phyloP scores from a whole-genome alignment of 1,284 basidiomycete species.

The Sanghuangporus weigelae region DNA sequence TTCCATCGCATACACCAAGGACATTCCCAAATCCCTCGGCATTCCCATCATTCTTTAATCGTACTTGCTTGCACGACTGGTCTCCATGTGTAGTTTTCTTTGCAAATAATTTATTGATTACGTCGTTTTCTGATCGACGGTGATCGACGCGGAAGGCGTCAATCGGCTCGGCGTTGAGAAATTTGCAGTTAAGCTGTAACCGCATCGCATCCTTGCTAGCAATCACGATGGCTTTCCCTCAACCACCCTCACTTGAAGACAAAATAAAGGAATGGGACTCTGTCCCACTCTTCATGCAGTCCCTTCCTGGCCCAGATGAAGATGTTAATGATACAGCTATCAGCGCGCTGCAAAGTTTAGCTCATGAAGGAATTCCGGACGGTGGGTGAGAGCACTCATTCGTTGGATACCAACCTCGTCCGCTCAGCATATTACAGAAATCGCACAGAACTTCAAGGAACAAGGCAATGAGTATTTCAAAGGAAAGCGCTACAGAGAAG shows the following conservation, averaged over 20 bases:
- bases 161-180: background rate
- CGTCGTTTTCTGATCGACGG: background rate
- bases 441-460: slow-evolving; percentile 89
- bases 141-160: background rate
- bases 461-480: slow-evolving; percentile 95
- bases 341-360: slow-evolving; percentile 82
- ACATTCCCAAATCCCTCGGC: background rate
- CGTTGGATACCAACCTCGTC: background rate
- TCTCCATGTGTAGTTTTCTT: background rate
- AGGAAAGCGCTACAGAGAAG: slow-evolving; percentile 83
- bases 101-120: background rate
- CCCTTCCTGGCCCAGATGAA: slow-evolving; percentile 61
- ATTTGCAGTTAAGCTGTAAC: background rate
- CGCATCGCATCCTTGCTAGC: background rate
- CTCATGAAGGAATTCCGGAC: slow-evolving; percentile 88
- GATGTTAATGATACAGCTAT: slow-evolving; percentile 60
- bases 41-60: background rate
- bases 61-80: background rate
- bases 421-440: slow-evolving; percentile 46
- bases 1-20: background rate
- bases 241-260: slow-evolving; percentile 38
- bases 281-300: slow-evolving; percentile 89
- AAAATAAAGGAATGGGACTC: slow-evolving; percentile 50
- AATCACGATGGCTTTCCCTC: slow-evolving; percentile 15
- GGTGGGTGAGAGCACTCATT: slow-evolving; percentile 52